Percentiles rank a stretch among this genome's conserved stretches.
Conservation (phyloP, 2,329 filamentous ascomycete genomes). For the Whalleya microplaca region DNA sequence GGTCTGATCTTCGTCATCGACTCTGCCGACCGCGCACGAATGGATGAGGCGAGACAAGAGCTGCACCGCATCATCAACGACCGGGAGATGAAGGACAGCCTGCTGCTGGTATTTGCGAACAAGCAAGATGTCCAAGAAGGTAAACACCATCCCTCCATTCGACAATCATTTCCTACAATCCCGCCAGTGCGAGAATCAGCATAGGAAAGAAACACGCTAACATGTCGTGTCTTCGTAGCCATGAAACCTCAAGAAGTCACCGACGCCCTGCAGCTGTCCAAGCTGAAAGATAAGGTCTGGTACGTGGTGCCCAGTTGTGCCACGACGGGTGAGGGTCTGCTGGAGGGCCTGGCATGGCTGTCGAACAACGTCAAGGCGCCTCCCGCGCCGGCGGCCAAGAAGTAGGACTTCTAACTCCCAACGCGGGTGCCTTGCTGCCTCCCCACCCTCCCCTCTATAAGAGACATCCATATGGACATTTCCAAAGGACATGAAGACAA, state of each 20-base stretch:
- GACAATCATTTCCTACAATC: background rate
- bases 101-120: slow-evolving; percentile 96
- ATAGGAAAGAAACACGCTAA: slow-evolving; percentile 13
- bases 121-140: slow-evolving; percentile 93
- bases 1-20: slow-evolving; percentile 99
- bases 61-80: slow-evolving; percentile 97
- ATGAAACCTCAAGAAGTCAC: slow-evolving; percentile 82
- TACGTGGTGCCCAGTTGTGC: slow-evolving; percentile 84
- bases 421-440: slow-evolving; percentile 21
- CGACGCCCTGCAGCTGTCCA: slow-evolving; percentile 73
- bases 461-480: slow-evolving; percentile 2
- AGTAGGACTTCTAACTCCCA: slow-evolving; percentile 42
- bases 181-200: background rate
- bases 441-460: slow-evolving; percentile 5
- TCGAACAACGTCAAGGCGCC: slow-evolving; percentile 81
- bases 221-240: slow-evolving; percentile 52
- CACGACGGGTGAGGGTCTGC: slow-evolving; percentile 77
- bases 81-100: slow-evolving; percentile 94
- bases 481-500: background rate
- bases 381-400: slow-evolving; percentile 56
- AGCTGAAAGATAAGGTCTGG: slow-evolving; percentile 83
- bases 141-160: slow-evolving; percentile 43
- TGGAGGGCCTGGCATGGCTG: slow-evolving; percentile 82
- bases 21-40: slow-evolving; percentile 86
- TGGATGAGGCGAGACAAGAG: slow-evolving; percentile 92